Base-by-base conservation (phyloP, 2,329 filamentous ascomycete genomes). In the Neopestalotiopsis clavispora region DNA sequence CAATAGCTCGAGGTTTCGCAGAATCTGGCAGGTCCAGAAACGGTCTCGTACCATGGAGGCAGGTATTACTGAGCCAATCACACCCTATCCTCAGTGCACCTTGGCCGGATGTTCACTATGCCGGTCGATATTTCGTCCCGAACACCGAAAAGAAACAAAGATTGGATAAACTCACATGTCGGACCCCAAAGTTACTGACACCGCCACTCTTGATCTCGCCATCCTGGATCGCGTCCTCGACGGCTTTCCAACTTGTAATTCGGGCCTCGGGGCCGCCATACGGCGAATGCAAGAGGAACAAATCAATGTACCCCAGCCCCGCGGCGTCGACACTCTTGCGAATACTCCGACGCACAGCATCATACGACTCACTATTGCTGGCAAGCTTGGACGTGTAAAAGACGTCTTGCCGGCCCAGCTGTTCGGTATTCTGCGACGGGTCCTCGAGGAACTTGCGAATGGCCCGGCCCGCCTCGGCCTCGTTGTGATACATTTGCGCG, bases 351-450 rank as follows among this genome's bases (percentile, higher is more conserved):
- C 90, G 86, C 30, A 92, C 92, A 3, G 83, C 82, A n/a, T 91
- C 86, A 78, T 95, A 95, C 4, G 86, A 86, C 1, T 84, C 84
- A 74, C 81, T 82, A 76, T 90, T 93, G 69, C 85, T 89, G 1
- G 89, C 89, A 14, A 96, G 85, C 82, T 96, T 97, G 45, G 91
- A 92, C 0, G 93, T 96, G 78, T 93, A 95, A 79, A 93, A 93
- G 66, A 96, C 83, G 74, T 95, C 90, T 68, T 90, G 87, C 4
- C 93, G 87, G 71, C 84, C 86, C 34, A 94, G 77, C 0, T 82
- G 84, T 0, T 82, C 74, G 0, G 78, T 81, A 71, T 89, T 88
- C n/a, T n/a, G 45, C 9, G 2, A 4, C 13, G 81, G 80, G 2
- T 74, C 75, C 66, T 80, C 80, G 49, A 93, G 80, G 73, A 87